Evolutionary conservation across 176 grass and related monocot genomes (phyloP).

Genomic region (Aegilops umbellulata): DNA sequence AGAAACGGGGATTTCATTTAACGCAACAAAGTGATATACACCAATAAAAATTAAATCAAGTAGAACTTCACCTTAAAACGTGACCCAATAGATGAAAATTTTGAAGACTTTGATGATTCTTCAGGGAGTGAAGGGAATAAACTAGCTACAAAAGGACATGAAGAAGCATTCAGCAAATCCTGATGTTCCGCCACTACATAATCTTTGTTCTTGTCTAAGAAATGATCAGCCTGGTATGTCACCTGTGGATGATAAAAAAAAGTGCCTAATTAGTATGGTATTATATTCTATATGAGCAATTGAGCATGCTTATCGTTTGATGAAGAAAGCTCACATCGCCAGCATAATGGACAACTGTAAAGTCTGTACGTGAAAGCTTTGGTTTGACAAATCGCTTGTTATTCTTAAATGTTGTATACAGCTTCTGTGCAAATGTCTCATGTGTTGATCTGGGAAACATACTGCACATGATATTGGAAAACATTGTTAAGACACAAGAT

Average conservation of each 20-base stretch:
- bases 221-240: slow-evolving; percentile 82
- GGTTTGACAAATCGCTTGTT: slow-evolving; percentile 93
- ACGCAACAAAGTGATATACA: not conserved
- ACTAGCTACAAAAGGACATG: slow-evolving; percentile 68
- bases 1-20: not conserved
- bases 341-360: slow-evolving; percentile 96
- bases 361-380: slow-evolving; percentile 95
- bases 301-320: slow-evolving; percentile 17
- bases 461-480: slow-evolving; percentile 43
- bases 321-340: slow-evolving; percentile 67
- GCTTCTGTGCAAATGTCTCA: slow-evolving; percentile 96
- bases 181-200: slow-evolving; percentile 98
- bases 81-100: slow-evolving; percentile 95
- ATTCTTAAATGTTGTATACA: slow-evolving; percentile 89
- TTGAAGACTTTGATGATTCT: slow-evolving; percentile 90
- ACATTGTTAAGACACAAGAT: slow-evolving; percentile 32
- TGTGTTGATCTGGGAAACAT: slow-evolving; percentile 99
- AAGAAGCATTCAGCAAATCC: slow-evolving; percentile 89
- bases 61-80: slow-evolving; percentile 85
- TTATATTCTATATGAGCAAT: slow-evolving; percentile 28
- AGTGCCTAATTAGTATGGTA: slow-evolving; percentile 24
- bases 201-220: slow-evolving; percentile 99
- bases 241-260: slow-evolving; percentile 55
- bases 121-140: slow-evolving; percentile 96
- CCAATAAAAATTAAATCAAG: slow-evolving; percentile 23